Conservation (phyloP, 2,329 filamentous ascomycete genomes). For the Phyllosticta paracitricarpa region DNA sequence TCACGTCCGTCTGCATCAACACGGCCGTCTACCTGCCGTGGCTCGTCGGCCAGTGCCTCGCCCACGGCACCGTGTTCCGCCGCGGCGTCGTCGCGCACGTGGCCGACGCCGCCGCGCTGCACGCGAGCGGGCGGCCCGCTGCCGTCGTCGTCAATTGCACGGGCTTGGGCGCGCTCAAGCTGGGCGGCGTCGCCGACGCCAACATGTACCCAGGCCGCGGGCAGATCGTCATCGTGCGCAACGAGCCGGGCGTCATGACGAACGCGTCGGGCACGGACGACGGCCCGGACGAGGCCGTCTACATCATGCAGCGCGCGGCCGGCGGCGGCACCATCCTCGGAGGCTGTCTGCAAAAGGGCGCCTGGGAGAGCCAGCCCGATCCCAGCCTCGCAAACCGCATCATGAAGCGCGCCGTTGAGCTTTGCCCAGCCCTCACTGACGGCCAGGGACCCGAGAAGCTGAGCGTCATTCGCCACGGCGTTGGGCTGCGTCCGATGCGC, state of each 20-base stretch:
- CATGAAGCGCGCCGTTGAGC: constrained; percentile 64
- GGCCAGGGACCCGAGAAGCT: constrained; percentile 60
- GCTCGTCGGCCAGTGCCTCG: constrained; percentile 70
- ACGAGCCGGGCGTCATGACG: constrained; percentile 62
- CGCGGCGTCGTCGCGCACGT: constrained; percentile 51
- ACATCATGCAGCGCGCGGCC: constrained; percentile 71
- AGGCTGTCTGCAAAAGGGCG: constrained; percentile 71
- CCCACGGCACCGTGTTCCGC: constrained; percentile 53
- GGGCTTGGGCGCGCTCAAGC: constrained; percentile 61
- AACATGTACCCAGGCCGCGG: constrained; percentile 67
- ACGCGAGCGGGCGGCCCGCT: constrained; percentile 48
- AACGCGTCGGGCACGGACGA: constrained; percentile 64
- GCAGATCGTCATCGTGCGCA: constrained; percentile 75
- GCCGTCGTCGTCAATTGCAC: constrained; percentile 78
- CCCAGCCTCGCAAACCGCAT: constrained; percentile 71
- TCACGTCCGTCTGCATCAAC: constrained; percentile 86
- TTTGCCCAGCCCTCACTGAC: constrained; percentile 53
- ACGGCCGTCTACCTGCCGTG: constrained; percentile 79
- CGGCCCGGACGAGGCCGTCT: constrained; percentile 59
- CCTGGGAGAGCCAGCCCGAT: constrained; percentile 72
- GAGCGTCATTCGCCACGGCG: constrained; percentile 68
- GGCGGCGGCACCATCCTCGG: constrained; percentile 79
- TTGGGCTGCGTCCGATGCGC: constrained; percentile 69
- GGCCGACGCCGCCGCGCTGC: constrained; percentile 52
- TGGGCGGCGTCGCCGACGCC: constrained; percentile 73